Base-by-base conservation (phyloP, 2,329 filamentous ascomycete genomes). In the Aureobasidium sp. region DNA sequence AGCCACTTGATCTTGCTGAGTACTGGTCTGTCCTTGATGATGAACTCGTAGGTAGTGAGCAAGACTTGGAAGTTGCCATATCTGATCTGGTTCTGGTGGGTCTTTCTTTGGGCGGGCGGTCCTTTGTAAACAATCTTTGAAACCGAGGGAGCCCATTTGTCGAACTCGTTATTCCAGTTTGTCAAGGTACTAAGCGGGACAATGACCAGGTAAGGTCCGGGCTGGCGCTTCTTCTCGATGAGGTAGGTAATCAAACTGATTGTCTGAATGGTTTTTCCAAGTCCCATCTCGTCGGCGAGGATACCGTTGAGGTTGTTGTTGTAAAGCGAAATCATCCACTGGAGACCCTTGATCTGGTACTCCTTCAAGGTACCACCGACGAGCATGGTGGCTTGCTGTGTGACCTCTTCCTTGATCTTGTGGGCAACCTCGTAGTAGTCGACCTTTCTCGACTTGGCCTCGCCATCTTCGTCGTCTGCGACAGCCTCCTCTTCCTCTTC, bases 261-360 rank as follows among this genome's bases (percentile, higher is more conserved):
- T 48, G 94, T 97, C 77, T 99, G 94, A 69, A 99, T 99, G 0
- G 94, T 99, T 80, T 99, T 99, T 75, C 94, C 94, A 67, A 99
- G 90, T 87, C 94, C 94, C 94, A 99, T 99, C 78, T 99, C 94
- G 71, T 99, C 94, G 63, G 94, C 94, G 70, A 99, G 81, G 67
- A 99, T 97, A 83, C 94, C 94, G 75, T 99, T 99, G 67, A 99
- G 84, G 77, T 97, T 99, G 81, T 99, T 99, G 86, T 99, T 99
- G 84, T 97, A 99, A 15, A 99, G 83, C 15, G 94, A 99, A 64
- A 99, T 87, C 94, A 99, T 99, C 94, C 94, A 99, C 75, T 99
- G 93, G 52, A 99, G 80, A 83, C 94, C 94, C 85, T 97, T 97
- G 77, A 99, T 68, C 78, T 99, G 94, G 76, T 99, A 99, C 74